phyloP scores from a whole-genome alignment of 2,329 filamentous ascomycete species.

The Microdochium paspali region DNA sequence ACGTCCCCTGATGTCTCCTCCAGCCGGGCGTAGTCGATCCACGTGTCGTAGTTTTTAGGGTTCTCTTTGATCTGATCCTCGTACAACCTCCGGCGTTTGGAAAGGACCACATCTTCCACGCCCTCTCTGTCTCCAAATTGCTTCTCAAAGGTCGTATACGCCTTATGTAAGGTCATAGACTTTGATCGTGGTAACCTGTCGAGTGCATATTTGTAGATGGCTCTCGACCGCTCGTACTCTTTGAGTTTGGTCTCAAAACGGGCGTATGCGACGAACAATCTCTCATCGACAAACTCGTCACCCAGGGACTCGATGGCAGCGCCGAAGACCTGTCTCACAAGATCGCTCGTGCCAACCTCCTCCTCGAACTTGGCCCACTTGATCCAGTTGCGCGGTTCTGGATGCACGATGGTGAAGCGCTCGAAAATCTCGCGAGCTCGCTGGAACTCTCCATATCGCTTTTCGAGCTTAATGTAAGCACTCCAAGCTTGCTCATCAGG shows the following conservation, averaged over 20 bases:
- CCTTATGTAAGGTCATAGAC: conserved; percentile 77
- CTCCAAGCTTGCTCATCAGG: conserved; percentile 93
- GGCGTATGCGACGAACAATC: conserved; percentile 91
- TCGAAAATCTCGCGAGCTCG: conserved; percentile 84
- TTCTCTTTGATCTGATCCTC: conserved; percentile 93
- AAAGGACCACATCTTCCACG: conserved; percentile 91
- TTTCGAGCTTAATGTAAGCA: conserved; percentile 94
- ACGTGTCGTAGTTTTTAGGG: conserved; percentile 90
- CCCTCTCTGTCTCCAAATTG: conserved; percentile 91
- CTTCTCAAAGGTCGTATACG: conserved; percentile 97
- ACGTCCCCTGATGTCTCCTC: conserved; percentile 79
- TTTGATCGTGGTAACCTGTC: conserved; percentile 85
- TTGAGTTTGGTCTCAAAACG: conserved; percentile 90
- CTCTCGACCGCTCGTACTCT: conserved; percentile 85
- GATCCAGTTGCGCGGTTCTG: conserved; percentile 94
- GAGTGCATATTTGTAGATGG: conserved; percentile 94
- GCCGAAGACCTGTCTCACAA: conserved; percentile 88
- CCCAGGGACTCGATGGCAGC: conserved; percentile 80
- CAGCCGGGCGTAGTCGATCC: conserved; percentile 89
- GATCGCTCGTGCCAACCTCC: conserved; percentile 83
- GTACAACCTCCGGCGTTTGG: conserved; percentile 85
- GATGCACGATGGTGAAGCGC: conserved; percentile 84
- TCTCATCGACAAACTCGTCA: conserved; percentile 93
- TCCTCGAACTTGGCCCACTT: conserved; percentile 98
- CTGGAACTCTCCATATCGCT: conserved; percentile 86